Percentiles rank a stretch among this genome's conserved stretches.
Evolutionary conservation across 2,329 filamentous ascomycete genomes (phyloP).

Genomic region (Fusarium sulawesiense): DNA sequence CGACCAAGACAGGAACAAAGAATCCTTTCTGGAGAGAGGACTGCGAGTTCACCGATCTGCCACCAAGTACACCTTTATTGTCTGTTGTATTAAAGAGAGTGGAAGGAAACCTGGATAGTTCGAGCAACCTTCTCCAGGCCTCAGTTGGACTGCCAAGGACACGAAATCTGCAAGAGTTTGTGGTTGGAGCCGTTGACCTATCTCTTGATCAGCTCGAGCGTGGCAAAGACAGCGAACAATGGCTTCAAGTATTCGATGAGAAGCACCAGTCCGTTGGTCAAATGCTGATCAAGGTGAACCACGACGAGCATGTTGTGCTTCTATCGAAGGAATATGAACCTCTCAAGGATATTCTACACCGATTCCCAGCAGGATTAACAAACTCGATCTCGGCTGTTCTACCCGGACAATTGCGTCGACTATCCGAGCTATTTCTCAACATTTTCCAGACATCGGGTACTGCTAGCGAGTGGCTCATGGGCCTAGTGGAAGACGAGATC

Average conservation of each 20-base stretch:
- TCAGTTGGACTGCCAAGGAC: conserved; percentile 51
- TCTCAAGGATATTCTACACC: conserved; percentile 84
- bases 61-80: conserved; percentile 74
- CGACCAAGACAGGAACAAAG: conserved; percentile 75
- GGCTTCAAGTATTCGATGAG: conserved; percentile 85
- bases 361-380: conserved; percentile 85
- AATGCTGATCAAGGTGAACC: conserved; percentile 82
- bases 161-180: conserved; percentile 60
- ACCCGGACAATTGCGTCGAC: conserved; percentile 78
- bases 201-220: conserved; percentile 81
- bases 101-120: conserved; percentile 61
- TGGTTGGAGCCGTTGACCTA: conserved; percentile 82
- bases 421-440: conserved; percentile 89
- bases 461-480: conserved; percentile 89
- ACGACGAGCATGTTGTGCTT: conserved; percentile 91
- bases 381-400: conserved; percentile 84
- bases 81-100: conserved; percentile 78
- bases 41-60: conserved; percentile 80
- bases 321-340: conserved; percentile 86
- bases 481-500: conserved; percentile 95
- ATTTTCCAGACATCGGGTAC: conserved; percentile 94
- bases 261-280: conserved; percentile 82
- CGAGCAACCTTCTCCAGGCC: conserved; percentile 49
- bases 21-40: conserved; percentile 87
- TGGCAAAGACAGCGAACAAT: conserved; percentile 84